A percentile compares a stretch with the other conserved stretches of the same genome.
Evolutionary conservation across 768 basidiomycete species (phyloP).

Genomic region (Tylopilus plumbeoviolaceoides): DNA sequence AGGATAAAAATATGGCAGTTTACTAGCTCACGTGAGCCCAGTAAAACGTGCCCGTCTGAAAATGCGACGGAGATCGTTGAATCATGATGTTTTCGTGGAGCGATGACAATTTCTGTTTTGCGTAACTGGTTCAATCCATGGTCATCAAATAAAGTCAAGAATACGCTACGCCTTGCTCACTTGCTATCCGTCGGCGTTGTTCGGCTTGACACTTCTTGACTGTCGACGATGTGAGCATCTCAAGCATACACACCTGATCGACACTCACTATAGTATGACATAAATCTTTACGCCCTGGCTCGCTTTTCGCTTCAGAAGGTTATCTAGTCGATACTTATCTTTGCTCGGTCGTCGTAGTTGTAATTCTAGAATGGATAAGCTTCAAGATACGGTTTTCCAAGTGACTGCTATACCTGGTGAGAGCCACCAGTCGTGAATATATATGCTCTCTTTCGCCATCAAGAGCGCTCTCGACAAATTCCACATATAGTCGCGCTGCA

Average conservation of each 20-base stretch:
- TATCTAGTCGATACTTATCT: slow-evolving; percentile 83
- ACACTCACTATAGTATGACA: slow-evolving; percentile 84
- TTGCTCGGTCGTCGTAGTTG: slow-evolving; percentile 82
- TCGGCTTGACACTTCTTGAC: slow-evolving; percentile 91
- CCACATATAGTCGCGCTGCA: slow-evolving; percentile 96
- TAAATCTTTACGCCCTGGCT: slow-evolving; percentile 95
- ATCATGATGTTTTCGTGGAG: slow-evolving; percentile 94
- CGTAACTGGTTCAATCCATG: slow-evolving; percentile 51
- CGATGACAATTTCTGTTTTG: slow-evolving; percentile 74
- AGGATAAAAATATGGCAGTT: background rate
- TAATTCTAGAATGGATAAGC: slow-evolving; percentile 49
- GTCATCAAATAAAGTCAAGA: slow-evolving; percentile 3
- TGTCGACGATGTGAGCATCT: slow-evolving; percentile 28
- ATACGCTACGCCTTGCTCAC: slow-evolving; percentile 37
- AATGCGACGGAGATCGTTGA: slow-evolving; percentile 95
- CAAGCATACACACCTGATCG: background rate
- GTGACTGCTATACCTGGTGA: slow-evolving; percentile 61
- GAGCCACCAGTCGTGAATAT: slow-evolving; percentile 99
- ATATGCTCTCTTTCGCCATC: slow-evolving; percentile 82
- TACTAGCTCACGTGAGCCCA: slow-evolving; percentile 85
- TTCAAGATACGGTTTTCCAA: background rate
- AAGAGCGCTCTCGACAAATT: slow-evolving; percentile 89
- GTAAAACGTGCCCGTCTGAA: slow-evolving; percentile 95
- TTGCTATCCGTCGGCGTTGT: slow-evolving; percentile 95
- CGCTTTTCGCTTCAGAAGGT: slow-evolving; percentile 83